Base-by-base conservation (phyloP, 192 early-diverging fungal genomes). In the Pilobolus umbonatus region DNA sequence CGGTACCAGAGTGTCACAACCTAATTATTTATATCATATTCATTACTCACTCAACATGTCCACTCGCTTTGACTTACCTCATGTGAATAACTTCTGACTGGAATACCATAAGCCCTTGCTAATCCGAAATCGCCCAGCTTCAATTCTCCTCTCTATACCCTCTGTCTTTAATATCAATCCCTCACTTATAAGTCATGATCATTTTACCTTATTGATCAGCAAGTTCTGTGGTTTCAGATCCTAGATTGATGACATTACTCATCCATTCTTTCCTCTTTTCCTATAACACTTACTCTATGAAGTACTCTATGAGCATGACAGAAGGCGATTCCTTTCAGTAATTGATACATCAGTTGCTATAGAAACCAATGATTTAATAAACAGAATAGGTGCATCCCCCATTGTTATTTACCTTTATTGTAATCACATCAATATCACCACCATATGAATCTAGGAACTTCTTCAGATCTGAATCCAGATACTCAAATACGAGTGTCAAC, bases 401-500 rank as follows among this genome's bases (percentile, higher is more conserved):
- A n/a, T n/a, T n/a, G n/a, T n/a, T n/a, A 28, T 64, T 35, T 71
- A 94, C 92, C 81, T 97, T 96, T 65, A 95, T 86, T 17, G 91
- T 88, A 52, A 75, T 44, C 14, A 77, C 69, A 47, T 93, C 89
- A 57, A 91, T 80, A 50, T 93, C 87, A 31, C 89, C 89, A 32
- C 85, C 83, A 59, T 85, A 88, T 2, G 81, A 83, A 72, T 98
- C 96, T 69, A 98, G 76, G 69, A 92, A 99, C 84, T 99, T 98
- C 64, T 98, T 99, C 69, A 98, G 75, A 73, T 98, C 98, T 39
- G 92, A 93, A 73, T 98, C 96, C 80, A 99, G 75, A 71, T 89
- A 98, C 73, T 98, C 98, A 80, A 98, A 99, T 26, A 99, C 94
- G 51, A 98, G 81, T 29, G 93, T 98, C 47, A 99, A 73, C 75